A percentile compares a stretch with the other conserved stretches of the same genome.
These are phyloP conservation scores for Capronia americana DNA, from an alignment of 2,329 filamentous ascomycete genomes.

Conservation along the genomic window DNA sequence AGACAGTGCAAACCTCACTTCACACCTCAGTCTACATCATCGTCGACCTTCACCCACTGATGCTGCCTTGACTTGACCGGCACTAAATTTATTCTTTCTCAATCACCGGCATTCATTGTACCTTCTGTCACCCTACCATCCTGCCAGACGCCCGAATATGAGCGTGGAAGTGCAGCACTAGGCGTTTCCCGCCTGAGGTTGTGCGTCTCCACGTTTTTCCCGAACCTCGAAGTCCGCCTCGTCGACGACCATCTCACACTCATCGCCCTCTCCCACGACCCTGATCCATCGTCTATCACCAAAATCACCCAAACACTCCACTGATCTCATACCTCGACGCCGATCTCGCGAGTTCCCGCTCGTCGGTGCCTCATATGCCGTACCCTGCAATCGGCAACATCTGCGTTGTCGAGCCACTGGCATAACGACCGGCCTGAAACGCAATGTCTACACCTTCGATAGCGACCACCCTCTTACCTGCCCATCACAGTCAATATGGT, in stretches of 20 bases:
- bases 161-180: conserved; percentile 17
- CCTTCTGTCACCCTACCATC: conserved; percentile 11
- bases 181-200: conserved; percentile 28
- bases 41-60: conserved; percentile 18
- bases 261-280: background rate
- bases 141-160: conserved; percentile 11
- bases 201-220: conserved; percentile 33
- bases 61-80: conserved; percentile 13
- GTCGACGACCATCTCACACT: conserved; percentile 19
- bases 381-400: conserved; percentile 27
- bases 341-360: background rate
- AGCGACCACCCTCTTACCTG: conserved; percentile 74
- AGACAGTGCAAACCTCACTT: conserved; percentile 25
- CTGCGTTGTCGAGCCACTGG: conserved; percentile 32
- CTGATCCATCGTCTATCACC: conserved; percentile 3
- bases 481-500: conserved; percentile 69
- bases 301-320: background rate
- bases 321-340: conserved; percentile 1
- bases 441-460: conserved; percentile 82
- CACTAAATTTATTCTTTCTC: conserved; percentile 22
- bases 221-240: conserved; percentile 25
- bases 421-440: conserved; percentile 26
- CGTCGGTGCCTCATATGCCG: conserved; percentile 29
- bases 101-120: background rate
- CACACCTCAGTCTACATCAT: conserved; percentile 26